Evolutionary conservation across 73 alveolate species (phyloP), one percentile per base, ranked within the genome.

Genomic region (Durusdinium trenchii): DNA sequence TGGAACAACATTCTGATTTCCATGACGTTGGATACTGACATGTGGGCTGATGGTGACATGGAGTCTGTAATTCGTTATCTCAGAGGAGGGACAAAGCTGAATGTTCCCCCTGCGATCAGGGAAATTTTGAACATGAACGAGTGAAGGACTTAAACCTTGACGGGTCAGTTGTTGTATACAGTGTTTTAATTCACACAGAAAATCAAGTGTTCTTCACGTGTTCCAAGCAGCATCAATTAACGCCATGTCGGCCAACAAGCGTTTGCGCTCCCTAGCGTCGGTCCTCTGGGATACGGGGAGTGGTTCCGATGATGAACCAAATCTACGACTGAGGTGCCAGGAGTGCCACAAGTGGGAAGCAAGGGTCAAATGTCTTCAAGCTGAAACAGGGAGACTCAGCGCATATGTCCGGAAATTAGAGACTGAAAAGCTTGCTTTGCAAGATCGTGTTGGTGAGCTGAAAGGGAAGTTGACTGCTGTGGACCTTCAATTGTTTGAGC

Each of bases 1-100:
- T 32, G 2, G n/a, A 73, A 18, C 85, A 73, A 73, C 85, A 32
- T 73, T 35, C 54, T 52, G 20, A 30, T 43, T 4, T 43, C 95
- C 18, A 54, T 86, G 95, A 52, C 20, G 57, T 40, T 60, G 28
- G 57, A 36, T 28, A 26, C 51, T 14, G 81, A 86, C 23, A 46
- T 6, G 36, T 86, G 82, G 95, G 52, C 4, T 23, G 95, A 86
- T 51, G 95, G 83, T 10, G 82, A 86, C 6, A 86, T 86, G 95
- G 42, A 36, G 32, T 12, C 45, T 35, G 95, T 86, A 4, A 42
- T 52, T 51, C 47, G 35, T 10, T 86, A 86, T 35, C 46, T 86
- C 4, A 40, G 95, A 36, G 60, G 83, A 32, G 28, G 46, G 83
- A 36, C 6, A n/a, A 5, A 45, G 36, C 82, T 86, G 4, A 5